Conservation (phyloP, 2,329 filamentous ascomycete genomes). For the Elsinoe perseae region DNA sequence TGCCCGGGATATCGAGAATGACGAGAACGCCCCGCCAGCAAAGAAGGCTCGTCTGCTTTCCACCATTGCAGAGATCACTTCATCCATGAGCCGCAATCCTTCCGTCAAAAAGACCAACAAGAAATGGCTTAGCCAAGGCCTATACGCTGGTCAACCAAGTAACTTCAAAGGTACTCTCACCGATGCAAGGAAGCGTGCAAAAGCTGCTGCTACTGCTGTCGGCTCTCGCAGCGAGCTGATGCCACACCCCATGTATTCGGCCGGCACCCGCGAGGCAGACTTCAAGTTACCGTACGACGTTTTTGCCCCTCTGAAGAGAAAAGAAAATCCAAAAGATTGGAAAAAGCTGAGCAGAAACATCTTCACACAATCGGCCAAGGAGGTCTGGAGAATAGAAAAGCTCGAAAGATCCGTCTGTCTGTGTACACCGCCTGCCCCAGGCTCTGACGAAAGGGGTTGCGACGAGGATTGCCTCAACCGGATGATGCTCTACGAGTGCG, state of each 20-base stretch:
- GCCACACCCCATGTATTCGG: conserved; percentile 31
- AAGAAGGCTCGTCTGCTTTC: conserved; percentile 18
- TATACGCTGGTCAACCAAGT: conserved; percentile 74
- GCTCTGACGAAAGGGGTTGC: conserved; percentile 61
- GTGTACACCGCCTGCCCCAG: conserved; percentile 48
- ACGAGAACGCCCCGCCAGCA: conserved; percentile 6
- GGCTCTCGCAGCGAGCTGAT: conserved; percentile 52
- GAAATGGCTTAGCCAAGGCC: conserved; percentile 71
- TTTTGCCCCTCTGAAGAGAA: conserved; percentile 71
- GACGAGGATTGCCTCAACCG: conserved; percentile 87
- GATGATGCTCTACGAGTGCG: conserved; percentile 96
- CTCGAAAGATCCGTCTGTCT: conserved; percentile 50
- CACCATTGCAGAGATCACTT: conserved; percentile 17
- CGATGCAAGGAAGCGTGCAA: conserved; percentile 5
- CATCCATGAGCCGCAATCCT: neutral
- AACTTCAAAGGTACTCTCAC: conserved; percentile 33
- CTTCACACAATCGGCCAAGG: conserved; percentile 48
- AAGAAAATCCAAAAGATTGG: conserved; percentile 91
- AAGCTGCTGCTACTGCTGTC: conserved; percentile 58
- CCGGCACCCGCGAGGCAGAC: conserved; percentile 57
- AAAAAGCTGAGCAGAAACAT: conserved; percentile 87
- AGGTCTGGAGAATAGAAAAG: conserved; percentile 28
- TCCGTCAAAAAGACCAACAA: conserved; percentile 47
- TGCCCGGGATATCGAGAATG: conserved; percentile 17
- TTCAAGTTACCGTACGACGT: conserved; percentile 87